Conservation (phyloP, 2,329 filamentous ascomycete genomes). For the Aureobasidium uvarum region DNA sequence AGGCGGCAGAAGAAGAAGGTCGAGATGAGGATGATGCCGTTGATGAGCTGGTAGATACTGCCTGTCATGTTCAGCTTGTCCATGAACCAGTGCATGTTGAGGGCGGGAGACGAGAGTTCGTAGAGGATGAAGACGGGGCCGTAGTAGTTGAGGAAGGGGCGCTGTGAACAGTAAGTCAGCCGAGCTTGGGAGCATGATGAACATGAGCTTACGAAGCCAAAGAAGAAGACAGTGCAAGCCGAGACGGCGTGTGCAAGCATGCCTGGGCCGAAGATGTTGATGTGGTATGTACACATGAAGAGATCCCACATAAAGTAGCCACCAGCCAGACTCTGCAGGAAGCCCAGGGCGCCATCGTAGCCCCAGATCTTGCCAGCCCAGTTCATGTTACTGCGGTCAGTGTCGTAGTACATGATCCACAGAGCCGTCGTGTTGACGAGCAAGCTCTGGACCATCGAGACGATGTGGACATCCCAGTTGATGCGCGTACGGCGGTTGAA, state of each 20-base stretch:
- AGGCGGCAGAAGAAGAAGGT: constrained; percentile 77
- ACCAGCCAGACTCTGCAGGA: constrained; percentile 72
- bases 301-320: constrained; percentile 88
- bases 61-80: constrained; percentile 83
- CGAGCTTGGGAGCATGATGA: neutral
- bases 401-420: constrained; percentile 67
- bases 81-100: constrained; percentile 90
- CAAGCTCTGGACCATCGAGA: constrained; percentile 74
- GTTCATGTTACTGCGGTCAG: constrained; percentile 65
- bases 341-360: constrained; percentile 68
- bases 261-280: constrained; percentile 71
- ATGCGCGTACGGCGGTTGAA: constrained; percentile 64
- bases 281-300: constrained; percentile 63
- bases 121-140: constrained; percentile 78
- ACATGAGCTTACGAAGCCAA: constrained; percentile 69
- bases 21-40: constrained; percentile 68
- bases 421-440: constrained; percentile 71
- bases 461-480: constrained; percentile 84
- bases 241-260: constrained; percentile 74
- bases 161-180: constrained; percentile 50
- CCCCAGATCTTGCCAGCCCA: constrained; percentile 67
- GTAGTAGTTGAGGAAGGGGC: constrained; percentile 83
- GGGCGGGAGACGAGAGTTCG: constrained; percentile 79
- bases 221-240: constrained; percentile 69
- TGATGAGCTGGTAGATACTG: constrained; percentile 69